Base-by-base conservation (phyloP, 148 eudicot species). In the Mesembryanthemum crystallinum region DNA sequence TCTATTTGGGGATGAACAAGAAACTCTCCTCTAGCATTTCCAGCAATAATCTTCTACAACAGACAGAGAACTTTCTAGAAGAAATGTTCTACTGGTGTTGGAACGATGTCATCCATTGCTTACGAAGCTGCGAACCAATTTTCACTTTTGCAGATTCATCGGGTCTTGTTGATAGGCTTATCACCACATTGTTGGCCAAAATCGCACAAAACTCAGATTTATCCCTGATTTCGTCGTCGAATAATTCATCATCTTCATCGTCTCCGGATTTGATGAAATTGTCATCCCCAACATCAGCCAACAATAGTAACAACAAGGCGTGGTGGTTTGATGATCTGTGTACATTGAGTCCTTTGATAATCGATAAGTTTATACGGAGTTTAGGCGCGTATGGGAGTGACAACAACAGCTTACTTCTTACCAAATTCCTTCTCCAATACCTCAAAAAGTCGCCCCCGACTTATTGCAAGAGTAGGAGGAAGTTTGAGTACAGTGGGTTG, bases 281-380 rank as follows among this genome's bases (percentile, higher is more conserved):
- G 27, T 49, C 69, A 15, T 77, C 69, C 7, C 67, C 68, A 1
- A 42, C 68, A 5, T 60, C 73, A 60, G 62, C 57, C 20, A 67
- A 73, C 55, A 66, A 69, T 17, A 49, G 43, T 24, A n/a, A 27
- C 67, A 82, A 54, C 32, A 82, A 82, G 63, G 78, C 78, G 0
- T 88, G 97, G 94, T 92, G 97, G 97, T 92, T 90, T 69, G 91
- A 90, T 32, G 97, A 90, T 68, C 14, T 92, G 81, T 72, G 90
- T 15, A 76, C 83, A 66, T 82, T 92, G 35, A 72, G 88, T 12
- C 94, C 97, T 11, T 76, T 51, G 64, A 85, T 84, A 1, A 86
- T 92, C 24, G 94, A 83, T 58, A 80, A 69, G n/a, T 83, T 92
- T 27, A 79, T 87, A 28, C 80, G 76, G 75, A 77, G 76, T 59